These are phyloP conservation scores for Clonostachys rosea DNA, from an alignment of 2,329 filamentous ascomycete genomes.

Conservation along the genomic window DNA sequence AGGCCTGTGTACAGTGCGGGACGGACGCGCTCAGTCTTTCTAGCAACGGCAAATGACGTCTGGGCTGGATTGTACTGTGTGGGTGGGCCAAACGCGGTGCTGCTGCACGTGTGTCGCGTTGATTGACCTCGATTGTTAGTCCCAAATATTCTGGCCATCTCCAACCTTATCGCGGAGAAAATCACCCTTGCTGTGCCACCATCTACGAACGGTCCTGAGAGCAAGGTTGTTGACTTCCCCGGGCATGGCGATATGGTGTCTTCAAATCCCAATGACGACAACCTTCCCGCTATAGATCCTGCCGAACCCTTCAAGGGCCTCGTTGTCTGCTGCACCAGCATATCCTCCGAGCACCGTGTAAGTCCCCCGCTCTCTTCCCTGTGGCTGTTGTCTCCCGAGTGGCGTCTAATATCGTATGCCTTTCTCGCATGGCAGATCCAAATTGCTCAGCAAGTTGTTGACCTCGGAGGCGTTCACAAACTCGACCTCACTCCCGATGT, in stretches of 20 bases:
- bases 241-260: slow-evolving; percentile 4
- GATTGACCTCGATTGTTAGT: background rate
- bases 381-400: too few relatives aligned
- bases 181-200: too few relatives aligned
- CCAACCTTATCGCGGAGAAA: background rate
- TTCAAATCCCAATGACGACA: background rate
- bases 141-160: background rate
- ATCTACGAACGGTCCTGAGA: too few relatives aligned
- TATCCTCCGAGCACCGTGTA: slow-evolving; percentile 75
- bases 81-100: background rate
- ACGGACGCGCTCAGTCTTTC: too few relatives aligned
- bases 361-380: slow-evolving; percentile 12
- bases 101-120: background rate
- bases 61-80: background rate
- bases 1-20: too few relatives aligned
- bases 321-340: slow-evolving; percentile 83
- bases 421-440: slow-evolving; percentile 30
- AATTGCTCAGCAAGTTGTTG: slow-evolving; percentile 58
- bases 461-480: slow-evolving; percentile 85
- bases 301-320: slow-evolving; percentile 64
- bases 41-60: too few relatives aligned
- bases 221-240: too few relatives aligned
- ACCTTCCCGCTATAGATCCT: slow-evolving; percentile 37
- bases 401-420: too few relatives aligned
- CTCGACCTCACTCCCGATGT: slow-evolving; percentile 94